Base-by-base conservation (phyloP, 1,284 basidiomycete species). In the Mycena citricolor region DNA sequence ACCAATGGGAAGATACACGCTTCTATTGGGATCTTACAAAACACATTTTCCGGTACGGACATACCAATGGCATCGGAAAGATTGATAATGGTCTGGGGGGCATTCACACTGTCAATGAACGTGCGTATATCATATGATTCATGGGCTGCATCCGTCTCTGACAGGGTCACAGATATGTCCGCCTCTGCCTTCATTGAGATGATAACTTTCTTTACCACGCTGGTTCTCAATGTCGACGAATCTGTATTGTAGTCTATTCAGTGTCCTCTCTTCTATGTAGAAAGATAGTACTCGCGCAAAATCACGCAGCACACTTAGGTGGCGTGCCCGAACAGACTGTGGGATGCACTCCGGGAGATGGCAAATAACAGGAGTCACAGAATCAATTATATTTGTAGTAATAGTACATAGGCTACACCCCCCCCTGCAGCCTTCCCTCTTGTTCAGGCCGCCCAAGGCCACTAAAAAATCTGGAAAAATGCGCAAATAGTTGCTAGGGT, bases 81-180 rank as follows among this genome's bases (percentile, higher is more conserved):
- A 54, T 54, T n/a, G 65, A 66, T 48, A 57, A 59, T 26, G 35
- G 49, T 10, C 64, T 59, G 36, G 63, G 60, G 36, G 73, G 71
- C 5, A 61, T 71, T 19, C 83, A 84, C 56, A 82, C 83, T 3
- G 63, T 74, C 22, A 70, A 78, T 40, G 76, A 77, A 61, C 66
- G 67, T 61, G 29, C 44, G 48, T 39, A 10, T 28, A 14, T n/a
- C 11, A n/a, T n/a, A n/a, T n/a, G n/a, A n/a, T n/a, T n/a, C n/a
- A n/a, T n/a, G n/a, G n/a, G n/a, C 8, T 25, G 13, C 17, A 32
- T 36, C 16, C 31, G 19, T 44, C 30, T 35, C 41, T 47, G 22
- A 46, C 19, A 33, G 39, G 30, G 23, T 29, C 31, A 31, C 11
- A 17, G 29, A 20, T 29, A 20, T 17, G 3, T 38, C 14, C 16